These are phyloP conservation scores for Pulicaria dysenterica DNA, from an alignment of 129 eudicot species.

Conservation along the genomic window DNA sequence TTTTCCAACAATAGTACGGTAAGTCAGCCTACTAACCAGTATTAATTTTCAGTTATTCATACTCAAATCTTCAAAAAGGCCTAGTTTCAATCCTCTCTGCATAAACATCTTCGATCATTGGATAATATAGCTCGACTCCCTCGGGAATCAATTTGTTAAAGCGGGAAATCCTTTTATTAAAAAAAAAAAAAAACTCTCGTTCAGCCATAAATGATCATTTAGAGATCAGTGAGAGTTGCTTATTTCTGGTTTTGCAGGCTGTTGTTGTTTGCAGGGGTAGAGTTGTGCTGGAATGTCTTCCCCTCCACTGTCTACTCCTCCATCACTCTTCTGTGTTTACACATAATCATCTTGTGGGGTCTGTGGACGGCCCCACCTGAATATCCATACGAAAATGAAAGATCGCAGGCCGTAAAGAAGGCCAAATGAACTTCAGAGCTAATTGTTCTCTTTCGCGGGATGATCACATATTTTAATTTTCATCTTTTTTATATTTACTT, in stretches of 20 bases:
- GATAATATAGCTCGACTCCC: too few relatives aligned
- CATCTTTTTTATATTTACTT: not conserved
- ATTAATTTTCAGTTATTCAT: too few relatives aligned
- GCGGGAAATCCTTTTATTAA: too few relatives aligned
- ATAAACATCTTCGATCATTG: too few relatives aligned
- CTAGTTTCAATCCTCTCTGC: too few relatives aligned
- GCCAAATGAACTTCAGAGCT: constrained; percentile 31
- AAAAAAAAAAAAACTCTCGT: too few relatives aligned
- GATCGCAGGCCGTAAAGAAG: constrained; percentile 34
- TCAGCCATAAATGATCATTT: not conserved
- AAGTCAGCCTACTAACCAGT: constrained; percentile 4
- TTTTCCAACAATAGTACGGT: constrained; percentile 72
- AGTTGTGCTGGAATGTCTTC: constrained; percentile 82
- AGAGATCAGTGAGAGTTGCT: not conserved
- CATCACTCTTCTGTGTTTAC: constrained; percentile 50
- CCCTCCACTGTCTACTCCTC: constrained; percentile 78
- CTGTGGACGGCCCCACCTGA: constrained; percentile 62
- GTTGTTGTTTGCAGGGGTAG: constrained; percentile 65
- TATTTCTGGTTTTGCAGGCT: constrained; percentile 48
- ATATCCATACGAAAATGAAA: constrained; percentile 49
- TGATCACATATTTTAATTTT: not conserved
- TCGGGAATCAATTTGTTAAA: too few relatives aligned
- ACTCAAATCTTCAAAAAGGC: too few relatives aligned
- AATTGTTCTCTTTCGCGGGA: not conserved
- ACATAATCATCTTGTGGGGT: constrained; percentile 66